Evolutionary conservation across 2,329 filamentous ascomycete genomes (phyloP), one percentile per base, ranked within the genome.

Genomic region (Sclerotinia spermophila): DNA sequence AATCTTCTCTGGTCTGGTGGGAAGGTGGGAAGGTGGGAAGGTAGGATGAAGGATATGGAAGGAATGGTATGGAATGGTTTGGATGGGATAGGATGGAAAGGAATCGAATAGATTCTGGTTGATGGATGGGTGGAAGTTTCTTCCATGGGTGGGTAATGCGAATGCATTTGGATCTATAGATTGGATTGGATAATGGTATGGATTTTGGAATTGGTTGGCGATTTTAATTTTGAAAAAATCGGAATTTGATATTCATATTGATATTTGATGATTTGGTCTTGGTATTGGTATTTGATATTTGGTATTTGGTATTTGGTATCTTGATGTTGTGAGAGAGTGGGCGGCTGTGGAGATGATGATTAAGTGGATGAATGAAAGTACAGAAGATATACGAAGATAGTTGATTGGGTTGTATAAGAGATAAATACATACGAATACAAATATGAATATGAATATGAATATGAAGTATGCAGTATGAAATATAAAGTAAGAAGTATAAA

Each of bases 91-190:
- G 60, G n/a, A 62, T 21, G 59, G 59, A 33, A 62, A 27, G n/a
- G 38, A 45, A 62, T 51, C 27, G 48, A n/a, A 51, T 5, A 11
- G 11, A 51, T 51, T 45, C 24, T 13, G 33, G 33, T 40, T 30
- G 62, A 27, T 45, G 45, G 33, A n/a, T 33, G 60, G 60, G 21
- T 40, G 56, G 24, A 59, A n/a, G 6, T 10, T 24, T 24, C 13
- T 62, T 45, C 27, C 60, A 53, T 15, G n/a, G 62, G 24, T 38
- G 62, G 44, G 21, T 53, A 66, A 66, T 66, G 62, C 30, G 24
- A 21, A 66, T 66, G 44, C 30, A 51, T 48, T 21, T 40, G 35
- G 38, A 61, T 27, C 48, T 51, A 51, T 44, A 35, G 58, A 42
- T 27, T 30, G 59, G 59, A 30, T n/a, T 33, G 61, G 42, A 38